These are phyloP conservation scores for Cutaneotrichosporon cavernicola DNA, from an alignment of 1,284 basidiomycete genomes.

Conservation along the genomic window DNA sequence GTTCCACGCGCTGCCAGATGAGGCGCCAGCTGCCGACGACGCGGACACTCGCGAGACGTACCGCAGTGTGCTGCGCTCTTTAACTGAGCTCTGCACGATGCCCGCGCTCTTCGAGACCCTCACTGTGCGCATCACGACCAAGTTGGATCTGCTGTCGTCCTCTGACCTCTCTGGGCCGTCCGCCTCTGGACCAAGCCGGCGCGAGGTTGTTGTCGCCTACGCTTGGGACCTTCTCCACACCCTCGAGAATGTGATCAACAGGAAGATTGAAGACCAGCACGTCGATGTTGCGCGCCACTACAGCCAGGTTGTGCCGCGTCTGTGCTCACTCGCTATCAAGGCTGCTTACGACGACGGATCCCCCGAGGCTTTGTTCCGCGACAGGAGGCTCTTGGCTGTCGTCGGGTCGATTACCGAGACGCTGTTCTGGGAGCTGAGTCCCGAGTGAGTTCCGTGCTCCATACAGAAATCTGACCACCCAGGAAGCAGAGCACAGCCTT, in stretches of 20 bases:
- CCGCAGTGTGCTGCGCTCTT: conserved; percentile 68
- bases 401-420: conserved; percentile 66
- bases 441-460: conserved; percentile 59
- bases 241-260: conserved; percentile 62
- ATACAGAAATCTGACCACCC: not conserved
- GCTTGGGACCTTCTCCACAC: conserved; percentile 76
- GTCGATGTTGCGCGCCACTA: conserved; percentile 74
- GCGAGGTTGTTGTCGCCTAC: conserved; percentile 69
- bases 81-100: conserved; percentile 72
- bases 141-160: conserved; percentile 65
- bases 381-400: conserved; percentile 65
- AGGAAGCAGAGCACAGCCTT: conserved; percentile 61
- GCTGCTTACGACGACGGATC: conserved; percentile 46
- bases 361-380: conserved; percentile 56
- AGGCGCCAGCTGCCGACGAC: conserved; percentile 62
- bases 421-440: conserved; percentile 64
- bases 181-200: conserved; percentile 31
- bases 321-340: conserved; percentile 70
- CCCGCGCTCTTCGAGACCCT: conserved; percentile 80
- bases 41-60: conserved; percentile 62
- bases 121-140: conserved; percentile 73
- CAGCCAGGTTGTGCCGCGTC: conserved; percentile 66
- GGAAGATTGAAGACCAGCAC: conserved; percentile 65
- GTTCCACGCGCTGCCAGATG: conserved; percentile 70
- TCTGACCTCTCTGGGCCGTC: not conserved